Evolutionary conservation across 805 yeast genomes (phyloP), one percentile per base, ranked within the genome.

Genomic region (Candida insectalens): DNA sequence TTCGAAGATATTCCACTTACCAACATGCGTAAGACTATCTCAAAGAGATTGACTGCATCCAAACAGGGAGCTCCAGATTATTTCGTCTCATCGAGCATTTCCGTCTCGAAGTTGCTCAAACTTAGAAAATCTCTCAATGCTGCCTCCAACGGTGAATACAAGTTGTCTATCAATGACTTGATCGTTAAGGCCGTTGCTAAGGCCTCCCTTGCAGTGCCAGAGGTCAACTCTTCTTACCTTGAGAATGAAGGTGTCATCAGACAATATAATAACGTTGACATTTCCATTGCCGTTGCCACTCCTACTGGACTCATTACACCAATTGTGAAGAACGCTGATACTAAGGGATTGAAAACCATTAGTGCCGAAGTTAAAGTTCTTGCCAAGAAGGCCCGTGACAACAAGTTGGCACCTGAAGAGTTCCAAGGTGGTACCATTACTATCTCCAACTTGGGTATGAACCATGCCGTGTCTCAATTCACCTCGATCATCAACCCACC

Each of bases 391-490:
- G 99, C 99, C 41, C 87, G 89, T 64, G 85, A 71, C 40, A 87
- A 85, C 65, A 92, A 89, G 70, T 77, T 92, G 59, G 56, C 65
- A 45, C 99, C 99, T 43, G 94, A 85, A 62, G 98, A 92, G 68
- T 92, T 83, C 79, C 95, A 85, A 73, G 99, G 99, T 52, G 99
- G 99, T 57, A 88, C 98, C 49, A 84, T 92, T 62, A 87, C 96
- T 60, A 89, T 92, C 55, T 92, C 97, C 46, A 92, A 92, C 80
- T 70, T 92, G 71, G 99, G 99, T 58, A 92, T 92, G 98, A 92
- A 92, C 77, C 74, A 67, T 38, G 97, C 98, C 36, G 96, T 89
- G 30, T 70, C 77, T 44, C 54, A 81, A 57, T 92, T 92, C 77
- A 89, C 98, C 20, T 89, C 98, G 25, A 92, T 92, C 63, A 79